A percentile compares a stretch with the other conserved stretches of the same genome.
Conservation (phyloP, 2,329 filamentous ascomycete species). For the Hymenotorrendiella dingleyae region DNA sequence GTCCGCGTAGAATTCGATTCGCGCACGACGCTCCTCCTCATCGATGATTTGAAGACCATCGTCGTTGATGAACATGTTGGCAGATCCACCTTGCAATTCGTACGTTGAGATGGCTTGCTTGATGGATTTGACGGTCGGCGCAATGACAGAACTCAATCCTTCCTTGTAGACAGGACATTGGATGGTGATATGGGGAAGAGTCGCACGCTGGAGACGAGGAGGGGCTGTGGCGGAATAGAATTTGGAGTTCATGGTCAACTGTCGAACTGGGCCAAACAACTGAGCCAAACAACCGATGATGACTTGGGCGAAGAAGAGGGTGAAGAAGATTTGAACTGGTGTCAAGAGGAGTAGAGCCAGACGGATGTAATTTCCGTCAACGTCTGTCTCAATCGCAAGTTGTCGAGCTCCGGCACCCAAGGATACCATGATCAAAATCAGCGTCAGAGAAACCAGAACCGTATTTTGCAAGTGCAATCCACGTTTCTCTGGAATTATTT, state of each 20-base stretch:
- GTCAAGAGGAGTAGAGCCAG: slow-evolving; percentile 60
- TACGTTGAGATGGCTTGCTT: slow-evolving; percentile 74
- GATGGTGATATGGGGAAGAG: slow-evolving; percentile 70
- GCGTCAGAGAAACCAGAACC: slow-evolving; percentile 59
- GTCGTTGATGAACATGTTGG: slow-evolving; percentile 72
- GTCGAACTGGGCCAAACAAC: slow-evolving; percentile 67
- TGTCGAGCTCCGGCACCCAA: slow-evolving; percentile 66
- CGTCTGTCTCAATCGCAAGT: slow-evolving; percentile 60
- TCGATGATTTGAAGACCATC: slow-evolving; percentile 65
- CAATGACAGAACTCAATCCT: slow-evolving; percentile 67
- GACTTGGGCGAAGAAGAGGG: slow-evolving; percentile 74
- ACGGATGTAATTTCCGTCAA: slow-evolving; percentile 57
- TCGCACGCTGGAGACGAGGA: slow-evolving; percentile 48
- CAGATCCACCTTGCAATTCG: slow-evolving; percentile 70
- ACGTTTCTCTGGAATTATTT: slow-evolving; percentile 57
- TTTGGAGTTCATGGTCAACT: slow-evolving; percentile 70
- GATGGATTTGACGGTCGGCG: slow-evolving; percentile 70
- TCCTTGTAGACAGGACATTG: slow-evolving; percentile 90
- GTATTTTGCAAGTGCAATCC: slow-evolving; percentile 66
- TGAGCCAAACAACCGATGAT: slow-evolving; percentile 71
- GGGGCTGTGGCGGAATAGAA: slow-evolving; percentile 73
- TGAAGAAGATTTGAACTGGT: slow-evolving; percentile 74
- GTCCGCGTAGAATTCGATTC: slow-evolving; percentile 63
- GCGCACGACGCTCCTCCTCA: slow-evolving; percentile 54
- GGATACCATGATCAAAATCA: slow-evolving; percentile 58